Base-by-base conservation (phyloP, 75 land plant species). In the Ceratopteris richardii region DNA sequence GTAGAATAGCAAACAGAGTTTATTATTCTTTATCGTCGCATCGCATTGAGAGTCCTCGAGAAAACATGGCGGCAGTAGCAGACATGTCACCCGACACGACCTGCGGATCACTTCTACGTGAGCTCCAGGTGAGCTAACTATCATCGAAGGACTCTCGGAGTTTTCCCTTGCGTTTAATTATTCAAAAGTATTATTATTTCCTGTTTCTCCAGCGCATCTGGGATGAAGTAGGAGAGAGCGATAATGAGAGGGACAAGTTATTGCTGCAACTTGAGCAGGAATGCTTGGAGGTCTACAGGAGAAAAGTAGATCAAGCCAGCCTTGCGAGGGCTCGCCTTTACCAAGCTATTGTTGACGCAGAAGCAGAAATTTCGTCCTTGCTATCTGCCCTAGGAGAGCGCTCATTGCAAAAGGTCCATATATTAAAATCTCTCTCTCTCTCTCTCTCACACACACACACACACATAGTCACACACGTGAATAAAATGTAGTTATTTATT, bases 161-260 rank as follows among this genome's bases (percentile, higher is more conserved):
- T 33, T 33, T 33, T 33, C 7, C 7, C 3, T 33, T 33, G 37
- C 37, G 37, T 33, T 9, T 33, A 9, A 40, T 40, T 9, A 40
- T 51, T 17, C 18, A 7, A 51, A 23, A 7, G 11, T 23, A 12
- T 19, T 9, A 9, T 7, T 17, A 10, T 9, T 19, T 17, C 31
- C n/a, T n/a, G 6, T 36, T 5, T 33, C 9, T 33, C 9, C 84
- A 94, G 98, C 72, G 77, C 72, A 86, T 94, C 54, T 94, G 98
- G 98, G 91, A 94, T 63, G 98, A 94, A 58, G 91, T 94, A 44
- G 98, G 98, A 16, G 96, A 90, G 65, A 83, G 64, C 66, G 98
- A 94, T 66, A 76, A 65, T 24, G 96, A 94, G 55, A 67, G 98
- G 16, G 98, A 94, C 60, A 83, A 72, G 62, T 86, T 94, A 88